phyloP scores from a whole-genome alignment of 495 filamentous ascomycete genomes.

The Evansstolkia leycettana region DNA sequence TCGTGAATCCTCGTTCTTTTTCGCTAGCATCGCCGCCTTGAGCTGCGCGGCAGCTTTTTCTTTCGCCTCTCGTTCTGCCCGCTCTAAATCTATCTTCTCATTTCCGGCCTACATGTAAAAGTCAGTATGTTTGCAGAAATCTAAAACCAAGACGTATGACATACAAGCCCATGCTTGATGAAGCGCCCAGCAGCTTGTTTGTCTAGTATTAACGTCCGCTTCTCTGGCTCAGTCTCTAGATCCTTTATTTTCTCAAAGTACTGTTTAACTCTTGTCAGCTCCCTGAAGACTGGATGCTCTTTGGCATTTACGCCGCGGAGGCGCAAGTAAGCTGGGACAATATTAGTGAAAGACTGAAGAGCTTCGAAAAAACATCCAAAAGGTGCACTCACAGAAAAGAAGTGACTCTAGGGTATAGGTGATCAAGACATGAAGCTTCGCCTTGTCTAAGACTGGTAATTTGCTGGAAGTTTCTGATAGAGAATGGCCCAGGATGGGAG shows the following conservation, averaged over 20 bases:
- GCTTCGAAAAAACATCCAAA: not conserved
- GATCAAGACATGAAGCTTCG: slow-evolving; percentile 73
- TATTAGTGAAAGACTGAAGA: slow-evolving; percentile 7
- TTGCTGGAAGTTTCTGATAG: slow-evolving; percentile 59
- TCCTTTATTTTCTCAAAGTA: slow-evolving; percentile 89
- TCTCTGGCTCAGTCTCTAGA: slow-evolving; percentile 39
- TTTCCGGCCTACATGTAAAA: slow-evolving; percentile 42
- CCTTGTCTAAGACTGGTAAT: slow-evolving; percentile 83
- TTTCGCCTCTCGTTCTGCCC: slow-evolving; percentile 39
- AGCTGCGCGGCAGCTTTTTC: slow-evolving; percentile 38
- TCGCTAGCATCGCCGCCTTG: slow-evolving; percentile 33
- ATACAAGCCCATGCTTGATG: slow-evolving; percentile 64
- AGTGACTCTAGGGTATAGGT: slow-evolving; percentile 88
- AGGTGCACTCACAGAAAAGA: slow-evolving; percentile 57
- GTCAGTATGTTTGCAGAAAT: slow-evolving; percentile 1
- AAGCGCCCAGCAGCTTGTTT: slow-evolving; percentile 72
- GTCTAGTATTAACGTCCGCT: slow-evolving; percentile 53
- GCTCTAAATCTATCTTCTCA: slow-evolving; percentile 43
- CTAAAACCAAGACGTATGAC: slow-evolving; percentile 5
- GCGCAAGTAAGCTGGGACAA: slow-evolving; percentile 53
- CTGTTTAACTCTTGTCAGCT: slow-evolving; percentile 73
- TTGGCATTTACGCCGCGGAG: slow-evolving; percentile 70
- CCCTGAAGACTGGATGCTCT: slow-evolving; percentile 71
- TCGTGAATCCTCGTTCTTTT: slow-evolving; percentile 9
- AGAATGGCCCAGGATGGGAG: slow-evolving; percentile 50